A percentile compares a stretch with the other conserved stretches of the same genome.
These are phyloP conservation scores for Exobasidium rhododendri DNA, from an alignment of 1,284 basidiomycete genomes.

Conservation along the genomic window DNA sequence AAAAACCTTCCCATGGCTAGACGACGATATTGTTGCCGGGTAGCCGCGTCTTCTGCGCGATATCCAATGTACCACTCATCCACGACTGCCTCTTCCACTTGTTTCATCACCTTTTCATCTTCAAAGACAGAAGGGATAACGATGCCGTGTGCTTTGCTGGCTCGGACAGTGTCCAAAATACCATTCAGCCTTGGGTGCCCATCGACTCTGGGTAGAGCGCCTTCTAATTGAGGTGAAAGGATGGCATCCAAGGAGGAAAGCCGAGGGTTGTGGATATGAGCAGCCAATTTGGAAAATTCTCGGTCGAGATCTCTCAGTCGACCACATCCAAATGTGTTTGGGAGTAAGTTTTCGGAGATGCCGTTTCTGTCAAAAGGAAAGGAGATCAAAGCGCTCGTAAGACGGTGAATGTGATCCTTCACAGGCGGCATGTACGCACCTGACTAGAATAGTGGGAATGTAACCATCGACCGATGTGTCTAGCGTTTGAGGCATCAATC, in stretches of 20 bases:
- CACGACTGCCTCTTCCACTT: conserved; percentile 69
- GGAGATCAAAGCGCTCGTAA: too few species aligned
- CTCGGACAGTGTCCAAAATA: conserved; percentile 68
- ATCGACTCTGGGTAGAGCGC: conserved; percentile 68
- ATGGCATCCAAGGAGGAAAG: conserved; percentile 66
- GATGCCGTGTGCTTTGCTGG: conserved; percentile 67
- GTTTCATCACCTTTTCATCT: conserved; percentile 20
- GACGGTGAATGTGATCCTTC: not conserved
- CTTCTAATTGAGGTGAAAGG: conserved; percentile 69
- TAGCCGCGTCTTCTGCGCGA: conserved; percentile 31
- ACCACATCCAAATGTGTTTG: conserved; percentile 68
- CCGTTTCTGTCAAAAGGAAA: conserved; percentile 46
- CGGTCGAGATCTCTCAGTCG: conserved; percentile 57
- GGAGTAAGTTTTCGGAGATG: conserved; percentile 70
- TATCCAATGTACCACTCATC: conserved; percentile 74
- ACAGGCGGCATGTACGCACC: not conserved
- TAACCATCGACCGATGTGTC: conserved; percentile 11
- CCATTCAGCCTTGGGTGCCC: conserved; percentile 74
- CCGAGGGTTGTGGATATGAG: conserved; percentile 65
- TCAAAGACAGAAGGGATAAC: conserved; percentile 30
- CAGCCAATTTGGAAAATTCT: conserved; percentile 51
- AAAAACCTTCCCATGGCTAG: conserved; percentile 74
- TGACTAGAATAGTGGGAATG: conserved; percentile 14
- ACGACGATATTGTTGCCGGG: conserved; percentile 66
- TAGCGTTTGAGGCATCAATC: conserved; percentile 48